Percentiles rank a stretch among this genome's conserved stretches.
These are phyloP conservation scores for Epichloe gansuensis DNA, from an alignment of 2,329 filamentous ascomycete genomes.

Conservation along the genomic window DNA sequence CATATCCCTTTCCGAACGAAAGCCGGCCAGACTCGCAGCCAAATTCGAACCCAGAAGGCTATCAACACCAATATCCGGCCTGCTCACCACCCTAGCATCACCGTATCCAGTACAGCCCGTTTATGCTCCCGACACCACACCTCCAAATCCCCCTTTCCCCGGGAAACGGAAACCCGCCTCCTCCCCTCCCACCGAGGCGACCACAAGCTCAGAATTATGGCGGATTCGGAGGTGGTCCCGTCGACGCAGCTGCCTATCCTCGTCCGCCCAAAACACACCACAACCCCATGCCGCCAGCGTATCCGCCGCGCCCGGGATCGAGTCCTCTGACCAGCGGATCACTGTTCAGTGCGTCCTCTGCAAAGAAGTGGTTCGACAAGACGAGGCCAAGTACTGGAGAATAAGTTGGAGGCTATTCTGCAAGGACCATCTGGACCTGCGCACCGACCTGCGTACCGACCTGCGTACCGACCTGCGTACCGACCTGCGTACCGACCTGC, in stretches of 20 bases:
- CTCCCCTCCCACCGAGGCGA: slow-evolving; percentile 18
- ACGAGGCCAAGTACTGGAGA: slow-evolving; percentile 24
- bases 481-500: slow-evolving; percentile 5
- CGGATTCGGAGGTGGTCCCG: slow-evolving; percentile 12
- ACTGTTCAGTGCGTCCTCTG: slow-evolving; percentile 22
- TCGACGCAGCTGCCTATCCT: slow-evolving; percentile 17
- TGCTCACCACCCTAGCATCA: slow-evolving; percentile 2
- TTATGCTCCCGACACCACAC: slow-evolving; percentile 1
- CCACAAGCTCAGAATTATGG: slow-evolving; percentile 6
- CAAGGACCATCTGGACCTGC: slow-evolving; percentile 11
- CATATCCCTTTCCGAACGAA: neutral
- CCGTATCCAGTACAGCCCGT: slow-evolving; percentile 7
- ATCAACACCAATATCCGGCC: slow-evolving; percentile 2
- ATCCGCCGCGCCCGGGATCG: slow-evolving; percentile 9
- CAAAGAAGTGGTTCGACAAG: slow-evolving; percentile 23
- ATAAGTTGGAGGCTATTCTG: slow-evolving; percentile 19
- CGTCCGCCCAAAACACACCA: slow-evolving; percentile 22
- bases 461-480: slow-evolving; percentile 8
- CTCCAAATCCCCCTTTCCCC: neutral
- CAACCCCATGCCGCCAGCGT: slow-evolving; percentile 11
- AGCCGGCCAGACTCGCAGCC: neutral
- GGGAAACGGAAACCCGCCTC: slow-evolving; percentile 7
- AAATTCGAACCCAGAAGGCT: neutral
- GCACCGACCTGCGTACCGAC: slow-evolving; percentile 6
- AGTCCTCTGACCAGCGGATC: slow-evolving; percentile 10